Evolutionary conservation across 2,329 filamentous ascomycete genomes (phyloP), one percentile per base, ranked within the genome.

Genomic region (Cercospora sp.): DNA sequence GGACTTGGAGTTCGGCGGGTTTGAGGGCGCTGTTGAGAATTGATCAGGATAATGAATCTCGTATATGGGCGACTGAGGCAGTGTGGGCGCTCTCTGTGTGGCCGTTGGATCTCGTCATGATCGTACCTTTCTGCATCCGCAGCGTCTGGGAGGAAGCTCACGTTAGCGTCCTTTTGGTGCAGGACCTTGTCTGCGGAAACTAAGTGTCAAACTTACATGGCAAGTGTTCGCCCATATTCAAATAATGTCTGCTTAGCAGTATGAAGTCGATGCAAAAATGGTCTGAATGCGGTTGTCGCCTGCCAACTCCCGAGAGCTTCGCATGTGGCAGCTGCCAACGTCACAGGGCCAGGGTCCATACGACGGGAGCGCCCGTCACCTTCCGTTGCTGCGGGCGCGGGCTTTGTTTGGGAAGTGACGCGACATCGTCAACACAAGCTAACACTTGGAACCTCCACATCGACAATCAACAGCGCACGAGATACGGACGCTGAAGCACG

Each of bases 41-140:
- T 16, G 10, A 45, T 68, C 26, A 68, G 67, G 33, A 23, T 51
- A 9, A 1, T 0, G 13, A 6, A 0, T 16, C 12, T 16, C 12
- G 12, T 20, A 36, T n/a, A 30, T 6, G 10, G 31, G 28, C 33
- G 30, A 16, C 1, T 7, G 12, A 20, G 30, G 28, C 6, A 12
- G 16, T 31, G 18, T 63, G 45, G 57, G 45, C 36, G 53, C 30
- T 33, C 16, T 51, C 20, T 26, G 20, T 23, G 0, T 51, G 45
- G 59, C 31, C 7, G 20, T n/a, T 26, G 12, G 33, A 40, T 63
- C 60, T 23, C 53, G 58, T 61, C n/a, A 33, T 10, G 62, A 30
- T 16, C 83, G 73, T 77, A 94, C 92, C 91, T 97, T 85, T 99
- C 95, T 76, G 95, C 95, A 83, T 99, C 95, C 74, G 96, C 93